These are phyloP conservation scores for Aspergillus sp. DNA, from an alignment of 2,329 filamentous ascomycete species.

Conservation along the genomic window DNA sequence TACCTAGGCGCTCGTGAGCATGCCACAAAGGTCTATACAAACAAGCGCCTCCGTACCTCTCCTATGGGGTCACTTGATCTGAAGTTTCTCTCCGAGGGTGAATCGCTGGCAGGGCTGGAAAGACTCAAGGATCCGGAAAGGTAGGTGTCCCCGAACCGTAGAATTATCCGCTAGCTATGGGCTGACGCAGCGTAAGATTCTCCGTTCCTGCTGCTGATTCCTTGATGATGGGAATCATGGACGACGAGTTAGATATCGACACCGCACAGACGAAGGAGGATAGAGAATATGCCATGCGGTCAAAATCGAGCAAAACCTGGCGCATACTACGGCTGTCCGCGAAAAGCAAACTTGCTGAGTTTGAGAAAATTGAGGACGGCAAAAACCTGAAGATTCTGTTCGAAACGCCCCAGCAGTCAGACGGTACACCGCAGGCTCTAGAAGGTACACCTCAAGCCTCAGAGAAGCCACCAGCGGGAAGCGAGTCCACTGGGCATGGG, in stretches of 20 bases:
- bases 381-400: constrained; percentile 64
- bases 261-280: constrained; percentile 70
- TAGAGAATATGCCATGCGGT: constrained; percentile 61
- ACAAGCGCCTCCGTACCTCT: constrained; percentile 67
- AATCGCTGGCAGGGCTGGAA: constrained; percentile 63
- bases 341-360: constrained; percentile 69
- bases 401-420: constrained; percentile 28
- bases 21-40: constrained; percentile 66
- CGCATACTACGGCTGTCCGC: constrained; percentile 79
- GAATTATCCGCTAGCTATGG: not conserved
- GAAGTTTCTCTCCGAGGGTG: constrained; percentile 72
- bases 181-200: constrained; percentile 52
- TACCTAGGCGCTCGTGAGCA: constrained; percentile 70
- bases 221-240: constrained; percentile 72
- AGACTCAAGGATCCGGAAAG: constrained; percentile 65
- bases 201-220: constrained; percentile 67
- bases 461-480: constrained; percentile 22
- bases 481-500: constrained; percentile 10
- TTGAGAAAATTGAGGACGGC: constrained; percentile 85
- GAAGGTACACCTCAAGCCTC: constrained; percentile 25
- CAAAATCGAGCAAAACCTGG: constrained; percentile 89
- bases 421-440: constrained; percentile 19
- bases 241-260: constrained; percentile 82
- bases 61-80: constrained; percentile 74
- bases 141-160: constrained; percentile 35